Conservation (phyloP, 805 yeast species). For the Nakazawaea ishiwadae region DNA sequence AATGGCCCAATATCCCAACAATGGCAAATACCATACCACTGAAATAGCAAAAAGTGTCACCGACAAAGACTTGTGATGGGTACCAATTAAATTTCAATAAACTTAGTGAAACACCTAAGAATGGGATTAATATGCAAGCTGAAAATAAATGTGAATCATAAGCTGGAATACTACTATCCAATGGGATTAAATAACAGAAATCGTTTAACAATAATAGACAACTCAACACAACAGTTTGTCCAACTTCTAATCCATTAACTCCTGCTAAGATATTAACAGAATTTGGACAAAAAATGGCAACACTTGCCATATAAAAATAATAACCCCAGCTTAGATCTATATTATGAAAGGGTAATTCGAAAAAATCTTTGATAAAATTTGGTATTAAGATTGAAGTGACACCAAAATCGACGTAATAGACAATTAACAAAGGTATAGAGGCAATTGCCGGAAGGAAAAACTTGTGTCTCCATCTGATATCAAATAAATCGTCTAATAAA, state of each 20-base stretch:
- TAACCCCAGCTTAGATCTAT: constrained; percentile 78
- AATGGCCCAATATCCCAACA: constrained; percentile 93
- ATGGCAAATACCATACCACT: constrained; percentile 99
- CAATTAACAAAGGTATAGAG: constrained; percentile 83
- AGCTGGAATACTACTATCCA: constrained; percentile 43
- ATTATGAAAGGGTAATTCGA: constrained; percentile 33
- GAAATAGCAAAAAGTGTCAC: constrained; percentile 96
- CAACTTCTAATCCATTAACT: constrained; percentile 93
- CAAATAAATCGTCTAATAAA: constrained; percentile 90
- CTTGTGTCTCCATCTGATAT: constrained; percentile 96
- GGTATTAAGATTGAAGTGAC: constrained; percentile 87
- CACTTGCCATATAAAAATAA: constrained; percentile 85
- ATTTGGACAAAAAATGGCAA: constrained; percentile 92
- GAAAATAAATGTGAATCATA: constrained; percentile 81
- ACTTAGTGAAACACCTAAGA: constrained; percentile 78
- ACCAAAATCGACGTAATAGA: constrained; percentile 91
- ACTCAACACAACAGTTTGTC: constrained; percentile 82
- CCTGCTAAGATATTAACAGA: constrained; percentile 96
- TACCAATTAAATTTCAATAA: constrained; percentile 78
- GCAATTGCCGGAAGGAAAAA: constrained; percentile 94
- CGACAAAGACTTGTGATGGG: constrained; percentile 93
- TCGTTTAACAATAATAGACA: constrained; percentile 73
- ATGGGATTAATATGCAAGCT: constrained; percentile 74
- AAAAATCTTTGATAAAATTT: constrained; percentile 43
- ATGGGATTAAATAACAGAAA: constrained; percentile 52